These are phyloP conservation scores for Talaromyces verruculosus DNA, from an alignment of 2,329 filamentous ascomycete species.

Conservation along the genomic window DNA sequence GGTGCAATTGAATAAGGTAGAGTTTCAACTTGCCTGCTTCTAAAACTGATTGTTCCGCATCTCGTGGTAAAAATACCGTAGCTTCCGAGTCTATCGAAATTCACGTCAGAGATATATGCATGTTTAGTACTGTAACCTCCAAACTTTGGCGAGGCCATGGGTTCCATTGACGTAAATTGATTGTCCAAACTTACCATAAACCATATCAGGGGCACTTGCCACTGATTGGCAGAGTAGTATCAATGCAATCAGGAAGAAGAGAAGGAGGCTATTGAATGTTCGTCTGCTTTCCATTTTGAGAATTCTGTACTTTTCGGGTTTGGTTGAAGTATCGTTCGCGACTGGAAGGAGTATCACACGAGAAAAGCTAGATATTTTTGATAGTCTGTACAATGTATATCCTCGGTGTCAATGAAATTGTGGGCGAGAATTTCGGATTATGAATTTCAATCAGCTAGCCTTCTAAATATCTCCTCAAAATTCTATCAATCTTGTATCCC, in stretches of 20 bases:
- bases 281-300: background rate
- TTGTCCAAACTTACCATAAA: background rate
- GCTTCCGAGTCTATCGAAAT: background rate
- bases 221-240: background rate
- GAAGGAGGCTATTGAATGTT: no score
- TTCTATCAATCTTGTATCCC: background rate
- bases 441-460: background rate
- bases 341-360: background rate
- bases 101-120: background rate
- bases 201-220: background rate
- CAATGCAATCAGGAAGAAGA: background rate
- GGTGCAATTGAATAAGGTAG: background rate
- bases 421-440: background rate
- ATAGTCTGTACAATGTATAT: background rate
- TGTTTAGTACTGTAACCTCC: background rate
- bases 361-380: background rate
- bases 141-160: background rate
- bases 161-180: background rate
- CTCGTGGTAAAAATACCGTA: background rate
- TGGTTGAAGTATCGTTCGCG: background rate
- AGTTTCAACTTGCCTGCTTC: slow-evolving; percentile 1
- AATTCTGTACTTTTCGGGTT: background rate
- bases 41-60: background rate
- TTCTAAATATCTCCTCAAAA: background rate
- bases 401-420: no score